Percentiles rank a stretch among this genome's conserved stretches.
Evolutionary conservation across 2,329 filamentous ascomycete genomes (phyloP).

Genomic region (Penicillium verrucosum): DNA sequence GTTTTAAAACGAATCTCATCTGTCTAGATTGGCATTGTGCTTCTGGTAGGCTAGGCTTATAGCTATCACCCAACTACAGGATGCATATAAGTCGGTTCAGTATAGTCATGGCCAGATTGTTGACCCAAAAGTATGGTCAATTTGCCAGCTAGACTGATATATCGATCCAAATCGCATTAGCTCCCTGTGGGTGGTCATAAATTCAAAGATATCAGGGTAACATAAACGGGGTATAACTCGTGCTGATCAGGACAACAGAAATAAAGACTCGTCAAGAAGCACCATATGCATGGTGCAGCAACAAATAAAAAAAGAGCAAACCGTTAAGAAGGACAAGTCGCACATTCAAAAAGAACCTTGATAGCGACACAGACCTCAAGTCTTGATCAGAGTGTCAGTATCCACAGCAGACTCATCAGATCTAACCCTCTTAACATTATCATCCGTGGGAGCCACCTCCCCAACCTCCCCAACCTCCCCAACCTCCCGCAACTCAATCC

Average conservation of each 20-base stretch:
- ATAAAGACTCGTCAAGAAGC: neutral
- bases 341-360: neutral
- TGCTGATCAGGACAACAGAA: neutral
- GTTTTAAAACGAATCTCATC: conserved; percentile 36
- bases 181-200: neutral
- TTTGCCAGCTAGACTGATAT: neutral
- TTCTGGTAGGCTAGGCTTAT: conserved; percentile 2
- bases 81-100: neutral
- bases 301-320: neutral
- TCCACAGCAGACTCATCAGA: neutral
- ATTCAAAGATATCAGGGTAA: neutral
- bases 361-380: neutral
- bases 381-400: conserved; percentile 1
- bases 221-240: neutral
- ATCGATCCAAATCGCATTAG: neutral
- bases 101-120: neutral
- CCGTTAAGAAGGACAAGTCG: neutral
- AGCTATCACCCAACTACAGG: neutral
- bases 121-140: neutral
- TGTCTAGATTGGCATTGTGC: conserved; percentile 22
- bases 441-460: neutral
- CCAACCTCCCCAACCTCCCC: conserved; percentile 36
- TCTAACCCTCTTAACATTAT: neutral
- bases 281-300: neutral
- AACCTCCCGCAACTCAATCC: conserved; percentile 22